Evolutionary conservation across 1,139 yeast species (phyloP), one percentile per base, ranked within the genome.

Genomic region (Pichia sp.): DNA sequence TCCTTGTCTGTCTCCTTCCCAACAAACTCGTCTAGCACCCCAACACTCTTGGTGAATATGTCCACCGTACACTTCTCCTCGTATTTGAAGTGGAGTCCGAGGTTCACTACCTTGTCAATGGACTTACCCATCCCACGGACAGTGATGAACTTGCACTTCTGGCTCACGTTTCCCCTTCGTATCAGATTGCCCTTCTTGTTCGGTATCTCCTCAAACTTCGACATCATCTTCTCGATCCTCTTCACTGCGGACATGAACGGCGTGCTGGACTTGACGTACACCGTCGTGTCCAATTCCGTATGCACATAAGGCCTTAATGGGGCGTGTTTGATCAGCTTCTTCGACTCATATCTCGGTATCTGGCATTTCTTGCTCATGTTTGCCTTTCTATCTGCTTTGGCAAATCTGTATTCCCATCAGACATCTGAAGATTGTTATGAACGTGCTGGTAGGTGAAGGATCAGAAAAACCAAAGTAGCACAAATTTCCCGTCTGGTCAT

Each of bases 101-200:
- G 59, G 11, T 80, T 70, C 10, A 84, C 57, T 0, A 84, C 77
- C 63, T 78, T 83, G 49, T 75, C 80, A 6, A 83, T 79, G 6
- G 87, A 77, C 52, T 76, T 78, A 1, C 92, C 92, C 89, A 85
- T 84, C 0, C 90, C 93, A 58, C 80, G 72, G 2, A 86, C 76
- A 0, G 77, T 73, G 15, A 85, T 71, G 62, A 72, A 78, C 45
- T 74, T 67, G 1, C 74, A 71, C 4, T 40, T 45, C 5, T 38
- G 73, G 70, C 52, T 75, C 55, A 71, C 75, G 58, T 74, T 75
- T 26, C 67, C 57, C 19, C 50, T 42, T 11, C 54, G 44, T 4
- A 58, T 50, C n/a, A 56, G 66, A 34, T 67, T 66, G 7, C 70
- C 68, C 29, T 58, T 57, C 50, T 63, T 64, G 45, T 63, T 62